A percentile compares a stretch with the other conserved stretches of the same genome.
Evolutionary conservation across 2,329 filamentous ascomycete genomes (phyloP).

Genomic region (Penicillium hordei): DNA sequence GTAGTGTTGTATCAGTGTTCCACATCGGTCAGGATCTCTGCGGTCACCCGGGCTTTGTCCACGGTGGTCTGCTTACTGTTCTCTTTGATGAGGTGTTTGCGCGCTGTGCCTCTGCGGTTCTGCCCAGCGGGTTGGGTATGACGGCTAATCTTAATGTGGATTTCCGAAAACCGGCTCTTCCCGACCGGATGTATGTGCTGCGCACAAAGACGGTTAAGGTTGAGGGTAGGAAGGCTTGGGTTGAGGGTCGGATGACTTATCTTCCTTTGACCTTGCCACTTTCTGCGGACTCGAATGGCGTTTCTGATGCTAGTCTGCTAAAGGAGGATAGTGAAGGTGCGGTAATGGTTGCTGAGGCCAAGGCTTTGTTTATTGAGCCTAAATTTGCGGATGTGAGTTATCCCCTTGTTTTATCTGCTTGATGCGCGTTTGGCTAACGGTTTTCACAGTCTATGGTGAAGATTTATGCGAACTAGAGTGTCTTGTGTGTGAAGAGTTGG

Average conservation of each 20-base stretch:
- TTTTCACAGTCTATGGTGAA: conserved; percentile 34
- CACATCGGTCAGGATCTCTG: conserved; percentile 36
- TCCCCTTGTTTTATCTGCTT: not conserved
- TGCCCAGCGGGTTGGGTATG: conserved; percentile 37
- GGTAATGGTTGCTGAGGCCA: conserved; percentile 37
- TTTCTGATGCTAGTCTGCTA: conserved; percentile 14
- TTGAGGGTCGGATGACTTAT: conserved; percentile 34
- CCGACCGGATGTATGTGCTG: conserved; percentile 36
- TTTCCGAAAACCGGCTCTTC: conserved; percentile 36
- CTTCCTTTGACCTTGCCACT: conserved; percentile 18
- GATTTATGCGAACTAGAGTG: conserved; percentile 25
- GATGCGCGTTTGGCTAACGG: not conserved
- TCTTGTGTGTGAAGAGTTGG: not conserved
- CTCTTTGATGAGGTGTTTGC: conserved; percentile 42
- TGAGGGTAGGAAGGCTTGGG: conserved; percentile 41
- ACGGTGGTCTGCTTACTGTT: conserved; percentile 36
- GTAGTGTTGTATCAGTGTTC: conserved; percentile 31
- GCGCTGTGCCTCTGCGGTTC: conserved; percentile 33
- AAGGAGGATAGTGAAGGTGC: conserved; percentile 23
- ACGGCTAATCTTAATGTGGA: conserved; percentile 40
- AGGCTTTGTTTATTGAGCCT: conserved; percentile 41
- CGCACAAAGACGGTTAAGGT: conserved; percentile 34
- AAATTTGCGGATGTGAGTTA: conserved; percentile 37
- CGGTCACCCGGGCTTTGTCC: conserved; percentile 38
- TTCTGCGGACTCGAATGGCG: conserved; percentile 3